Evolutionary conservation across 768 basidiomycete genomes (phyloP).

Genomic region (Boletus sp.): DNA sequence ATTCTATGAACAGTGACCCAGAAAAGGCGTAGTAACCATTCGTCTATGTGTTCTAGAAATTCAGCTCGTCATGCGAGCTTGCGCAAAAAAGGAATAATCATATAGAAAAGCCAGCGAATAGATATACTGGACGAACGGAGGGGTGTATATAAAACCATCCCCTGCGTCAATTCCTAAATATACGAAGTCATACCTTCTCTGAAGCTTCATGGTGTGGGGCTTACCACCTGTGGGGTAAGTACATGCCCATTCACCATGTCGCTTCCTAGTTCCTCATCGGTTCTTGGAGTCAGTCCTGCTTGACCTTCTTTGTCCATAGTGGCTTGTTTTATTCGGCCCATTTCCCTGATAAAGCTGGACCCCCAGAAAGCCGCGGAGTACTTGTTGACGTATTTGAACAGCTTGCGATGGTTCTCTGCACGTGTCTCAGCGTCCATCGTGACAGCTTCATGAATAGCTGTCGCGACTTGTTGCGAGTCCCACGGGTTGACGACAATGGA

Average conservation of each 20-base stretch:
- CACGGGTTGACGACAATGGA: constrained; percentile 97
- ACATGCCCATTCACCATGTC: constrained; percentile 39
- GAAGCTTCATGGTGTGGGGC: constrained; percentile 31
- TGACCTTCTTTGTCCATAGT: constrained; percentile 35
- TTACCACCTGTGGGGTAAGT: constrained; percentile 34
- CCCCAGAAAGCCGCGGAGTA: constrained; percentile 95
- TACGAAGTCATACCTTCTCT: constrained; percentile 30
- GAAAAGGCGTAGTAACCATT: constrained; percentile 11
- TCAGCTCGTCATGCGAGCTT: constrained; percentile 19
- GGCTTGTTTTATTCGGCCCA: constrained; percentile 55
- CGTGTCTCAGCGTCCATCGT: constrained; percentile 79
- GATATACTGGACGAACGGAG: constrained; percentile 24
- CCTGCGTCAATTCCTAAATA: constrained; percentile 27
- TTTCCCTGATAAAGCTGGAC: constrained; percentile 83
- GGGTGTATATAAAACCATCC: constrained; percentile 23
- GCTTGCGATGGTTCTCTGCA: constrained; percentile 91
- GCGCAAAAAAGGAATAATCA: constrained; percentile 38
- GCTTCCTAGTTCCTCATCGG: constrained; percentile 37
- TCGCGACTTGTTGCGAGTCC: constrained; percentile 97
- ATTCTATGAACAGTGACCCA: constrained; percentile 13
- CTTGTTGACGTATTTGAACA: constrained; percentile 96
- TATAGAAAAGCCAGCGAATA: constrained; percentile 36
- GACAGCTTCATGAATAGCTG: constrained; percentile 95
- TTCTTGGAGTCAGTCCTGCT: constrained; percentile 33
- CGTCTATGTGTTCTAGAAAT: constrained; percentile 27